Evolutionary conservation across 2,329 filamentous ascomycete genomes (phyloP), one percentile per base, ranked within the genome.

Genomic region (Ophiobolus disseminans): DNA sequence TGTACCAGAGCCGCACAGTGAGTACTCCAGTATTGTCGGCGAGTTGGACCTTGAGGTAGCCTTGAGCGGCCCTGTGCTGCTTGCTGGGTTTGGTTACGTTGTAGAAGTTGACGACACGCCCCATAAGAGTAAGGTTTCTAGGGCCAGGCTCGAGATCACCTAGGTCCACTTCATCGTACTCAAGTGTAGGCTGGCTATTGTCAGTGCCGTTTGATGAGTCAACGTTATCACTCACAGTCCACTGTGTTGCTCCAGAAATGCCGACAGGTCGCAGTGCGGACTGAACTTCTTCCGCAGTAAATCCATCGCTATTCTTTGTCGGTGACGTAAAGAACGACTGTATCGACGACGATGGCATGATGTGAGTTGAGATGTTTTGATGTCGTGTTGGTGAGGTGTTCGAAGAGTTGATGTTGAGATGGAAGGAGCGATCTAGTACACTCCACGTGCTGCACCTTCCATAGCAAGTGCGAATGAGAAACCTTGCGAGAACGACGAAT

Each of bases 71-170:
- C 28, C 65, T 68, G 26, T 77, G 73, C 30, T 69, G 73, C 52
- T 75, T 78, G 48, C 70, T 76, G 3, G 68, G 69, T 17, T 75
- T 78, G 9, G 64, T 59, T 5, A 75, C 68, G 22, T 81, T 73
- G 38, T 71, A 78, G 53, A 84, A 76, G 62, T 85, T 85, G 9
- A 82, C 80, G 10, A 86, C 65, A 21, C 84, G 74, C 1, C 84
- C 84, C 26, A 73, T 76, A 48, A 86, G 80, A 2, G 74, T 74
- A 22, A 85, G 76, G 40, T 78, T 72, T 23, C 70, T 70, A 0
- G 79, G 79, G 0, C 83, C 83, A 2, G 78, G 72, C 26, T 78
- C 55, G 1, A 86, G 70, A 4, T 76, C 63, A 5, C 68, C 73
- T 23, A 86, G 81, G 3, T 73, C 64, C 1, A 73, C 63, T 48